Percentiles rank a stretch among this genome's conserved stretches.
These are phyloP conservation scores for Cryptococcus jaspeensis DNA, from an alignment of 1,284 basidiomycete genomes.

Conservation along the genomic window DNA sequence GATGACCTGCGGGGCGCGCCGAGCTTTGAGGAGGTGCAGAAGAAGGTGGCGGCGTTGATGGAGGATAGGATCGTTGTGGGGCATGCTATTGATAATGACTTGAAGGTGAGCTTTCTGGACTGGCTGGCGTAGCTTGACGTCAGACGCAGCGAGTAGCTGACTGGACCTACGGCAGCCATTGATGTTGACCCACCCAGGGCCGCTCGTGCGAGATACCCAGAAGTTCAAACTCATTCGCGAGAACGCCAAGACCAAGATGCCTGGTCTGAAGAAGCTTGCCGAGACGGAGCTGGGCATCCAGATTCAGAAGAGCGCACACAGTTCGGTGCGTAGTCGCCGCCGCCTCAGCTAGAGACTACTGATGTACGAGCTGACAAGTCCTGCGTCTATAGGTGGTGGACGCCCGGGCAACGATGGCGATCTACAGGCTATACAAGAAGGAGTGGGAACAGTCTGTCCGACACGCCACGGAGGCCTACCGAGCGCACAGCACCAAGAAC, in stretches of 20 bases:
- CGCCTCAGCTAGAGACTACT: background rate
- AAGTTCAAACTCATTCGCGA: constrained; percentile 55
- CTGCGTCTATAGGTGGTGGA: constrained; percentile 69
- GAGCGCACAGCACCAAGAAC: constrained; percentile 19
- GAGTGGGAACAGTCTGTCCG: constrained; percentile 69
- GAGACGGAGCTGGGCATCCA: constrained; percentile 75
- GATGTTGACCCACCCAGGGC: constrained; percentile 82
- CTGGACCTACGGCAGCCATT: constrained; percentile 61
- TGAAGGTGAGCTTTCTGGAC: constrained; percentile 63
- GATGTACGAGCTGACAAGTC: background rate
- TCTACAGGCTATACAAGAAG: constrained; percentile 82
- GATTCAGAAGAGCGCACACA: constrained; percentile 87
- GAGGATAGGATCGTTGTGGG: constrained; percentile 85
- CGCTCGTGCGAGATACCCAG: constrained; percentile 81
- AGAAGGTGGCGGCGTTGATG: constrained; percentile 72
- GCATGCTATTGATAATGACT: constrained; percentile 89
- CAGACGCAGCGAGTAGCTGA: background rate
- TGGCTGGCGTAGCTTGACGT: background rate
- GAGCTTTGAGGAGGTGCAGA: constrained; percentile 76
- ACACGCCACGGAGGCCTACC: constrained; percentile 42
- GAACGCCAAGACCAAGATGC: constrained; percentile 61
- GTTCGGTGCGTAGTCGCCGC: constrained; percentile 60
- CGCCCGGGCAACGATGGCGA: constrained; percentile 91
- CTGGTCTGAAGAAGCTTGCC: constrained; percentile 77
- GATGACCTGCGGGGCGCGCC: constrained; percentile 76